Evolutionary conservation across 2,329 filamentous ascomycete genomes (phyloP).

Genomic region (Claviceps humidiphila): DNA sequence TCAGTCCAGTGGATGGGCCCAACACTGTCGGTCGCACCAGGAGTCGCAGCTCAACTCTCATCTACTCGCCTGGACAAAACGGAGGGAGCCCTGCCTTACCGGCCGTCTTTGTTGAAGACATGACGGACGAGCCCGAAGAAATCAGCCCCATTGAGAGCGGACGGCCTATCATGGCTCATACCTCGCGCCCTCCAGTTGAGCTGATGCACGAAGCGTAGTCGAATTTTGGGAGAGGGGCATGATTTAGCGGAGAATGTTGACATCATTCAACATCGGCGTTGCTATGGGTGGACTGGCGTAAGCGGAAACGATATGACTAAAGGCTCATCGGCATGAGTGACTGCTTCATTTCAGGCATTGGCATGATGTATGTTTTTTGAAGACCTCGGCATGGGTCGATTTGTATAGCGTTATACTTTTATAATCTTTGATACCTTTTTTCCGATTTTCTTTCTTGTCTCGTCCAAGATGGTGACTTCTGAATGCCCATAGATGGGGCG

Average conservation of each 20-base stretch:
- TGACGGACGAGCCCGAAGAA: constrained; percentile 41
- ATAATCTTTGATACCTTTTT: not conserved
- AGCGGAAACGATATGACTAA: not conserved
- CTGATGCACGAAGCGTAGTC: constrained; percentile 37
- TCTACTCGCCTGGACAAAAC: constrained; percentile 49
- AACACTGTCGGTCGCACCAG: constrained; percentile 21
- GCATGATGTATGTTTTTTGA: not conserved
- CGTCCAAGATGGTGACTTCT: not conserved
- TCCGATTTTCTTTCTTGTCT: not conserved
- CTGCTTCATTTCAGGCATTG: not conserved
- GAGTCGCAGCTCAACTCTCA: constrained; percentile 51
- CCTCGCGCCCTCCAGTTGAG: constrained; percentile 50
- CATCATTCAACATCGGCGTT: not conserved
- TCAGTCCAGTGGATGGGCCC: constrained; percentile 18
- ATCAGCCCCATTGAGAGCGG: constrained; percentile 28
- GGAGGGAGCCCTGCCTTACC: constrained; percentile 43
- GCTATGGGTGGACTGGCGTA: not conserved
- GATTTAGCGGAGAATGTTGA: not conserved
- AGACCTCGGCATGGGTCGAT: no score
- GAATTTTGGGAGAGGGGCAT: not conserved
- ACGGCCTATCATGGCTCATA: constrained; percentile 44
- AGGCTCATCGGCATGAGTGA: not conserved
- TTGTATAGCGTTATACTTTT: no score
- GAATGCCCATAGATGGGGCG: no score
- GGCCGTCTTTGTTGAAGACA: constrained; percentile 54